A percentile compares a stretch with the other conserved stretches of the same genome.
Evolutionary conservation across 352 stramenopile species (phyloP).

Genomic region (Phytophthora rubi): DNA sequence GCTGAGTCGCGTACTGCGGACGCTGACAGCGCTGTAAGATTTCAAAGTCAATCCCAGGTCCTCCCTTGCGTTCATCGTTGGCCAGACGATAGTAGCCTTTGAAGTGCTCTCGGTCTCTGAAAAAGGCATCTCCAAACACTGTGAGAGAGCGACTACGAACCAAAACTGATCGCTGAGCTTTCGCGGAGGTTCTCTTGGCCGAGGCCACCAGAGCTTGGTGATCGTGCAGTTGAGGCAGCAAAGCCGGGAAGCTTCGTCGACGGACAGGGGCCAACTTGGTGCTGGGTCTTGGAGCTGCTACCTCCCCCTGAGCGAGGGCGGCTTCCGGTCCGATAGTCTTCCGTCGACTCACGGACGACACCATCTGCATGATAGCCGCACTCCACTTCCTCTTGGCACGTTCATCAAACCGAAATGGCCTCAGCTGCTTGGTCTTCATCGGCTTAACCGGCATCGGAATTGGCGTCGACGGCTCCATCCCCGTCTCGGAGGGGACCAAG

Average conservation of each 20-base stretch:
- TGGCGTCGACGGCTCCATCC: neutral
- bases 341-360: slow-evolving; percentile 21
- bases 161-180: slow-evolving; percentile 8
- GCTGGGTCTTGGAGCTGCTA: neutral
- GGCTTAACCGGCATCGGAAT: neutral
- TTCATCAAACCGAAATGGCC: slow-evolving; percentile 29
- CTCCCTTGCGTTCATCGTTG: slow-evolving; percentile 5
- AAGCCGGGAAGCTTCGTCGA: slow-evolving; percentile 15
- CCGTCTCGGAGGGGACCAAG: slow-evolving; percentile 23
- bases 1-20: slow-evolving; percentile 50
- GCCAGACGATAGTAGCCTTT: slow-evolving; percentile 10
- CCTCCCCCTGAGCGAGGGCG: neutral
- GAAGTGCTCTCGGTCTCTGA: slow-evolving; percentile 17
- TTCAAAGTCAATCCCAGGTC: slow-evolving; percentile 53
- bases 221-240: slow-evolving; percentile 3
- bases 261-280: slow-evolving; percentile 8
- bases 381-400: slow-evolving; percentile 27
- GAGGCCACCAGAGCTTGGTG: neutral
- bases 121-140: slow-evolving; percentile 49
- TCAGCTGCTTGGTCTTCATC: slow-evolving; percentile 12
- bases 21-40: slow-evolving; percentile 58
- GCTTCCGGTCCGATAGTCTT: slow-evolving; percentile 12
- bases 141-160: slow-evolving; percentile 52
- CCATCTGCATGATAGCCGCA: slow-evolving; percentile 30
- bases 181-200: neutral